These are phyloP conservation scores for Mortierella claussenii DNA, from an alignment of 192 early-diverging fungal genomes.

Conservation along the genomic window DNA sequence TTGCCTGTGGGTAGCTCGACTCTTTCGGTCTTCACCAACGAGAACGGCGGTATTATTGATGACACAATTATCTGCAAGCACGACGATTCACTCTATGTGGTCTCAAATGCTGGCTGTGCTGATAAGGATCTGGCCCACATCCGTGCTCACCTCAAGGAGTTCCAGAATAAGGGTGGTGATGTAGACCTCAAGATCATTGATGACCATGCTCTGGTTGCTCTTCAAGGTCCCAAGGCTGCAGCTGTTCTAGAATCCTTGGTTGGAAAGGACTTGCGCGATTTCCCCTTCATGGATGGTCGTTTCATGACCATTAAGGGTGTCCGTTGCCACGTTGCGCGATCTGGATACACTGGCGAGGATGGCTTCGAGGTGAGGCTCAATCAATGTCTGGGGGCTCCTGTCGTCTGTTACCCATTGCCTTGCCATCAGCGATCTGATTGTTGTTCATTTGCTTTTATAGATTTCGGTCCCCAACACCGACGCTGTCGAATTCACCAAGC, in stretches of 20 bases:
- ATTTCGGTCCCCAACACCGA: constrained; percentile 87
- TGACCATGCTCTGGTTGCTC: constrained; percentile 87
- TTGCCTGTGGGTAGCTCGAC: constrained; percentile 84
- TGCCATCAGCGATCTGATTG: too few species aligned
- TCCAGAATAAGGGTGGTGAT: constrained; percentile 91
- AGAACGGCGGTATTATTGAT: constrained; percentile 96
- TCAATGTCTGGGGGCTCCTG: too few species aligned
- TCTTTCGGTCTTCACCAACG: constrained; percentile 95
- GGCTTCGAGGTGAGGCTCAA: constrained; percentile 95
- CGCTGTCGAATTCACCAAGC: constrained; percentile 72
- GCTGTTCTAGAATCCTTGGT: constrained; percentile 71
- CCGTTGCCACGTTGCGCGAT: constrained; percentile 89
- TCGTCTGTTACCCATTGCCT: too few species aligned
- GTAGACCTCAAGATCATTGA: constrained; percentile 88
- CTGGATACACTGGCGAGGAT: constrained; percentile 99
- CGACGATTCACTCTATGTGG: constrained; percentile 84
- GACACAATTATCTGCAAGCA: constrained; percentile 97
- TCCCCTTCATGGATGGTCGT: constrained; percentile 91
- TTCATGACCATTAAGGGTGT: constrained; percentile 80
- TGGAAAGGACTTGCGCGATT: constrained; percentile 69
- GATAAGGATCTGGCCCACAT: constrained; percentile 96
- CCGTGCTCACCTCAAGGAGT: constrained; percentile 75
- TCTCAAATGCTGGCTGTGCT: constrained; percentile 96
- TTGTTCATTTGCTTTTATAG: constrained; percentile 46
- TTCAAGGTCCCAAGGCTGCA: constrained; percentile 92